Base-by-base conservation (phyloP, 345 rosid species). In the Hevea brasiliensis region DNA sequence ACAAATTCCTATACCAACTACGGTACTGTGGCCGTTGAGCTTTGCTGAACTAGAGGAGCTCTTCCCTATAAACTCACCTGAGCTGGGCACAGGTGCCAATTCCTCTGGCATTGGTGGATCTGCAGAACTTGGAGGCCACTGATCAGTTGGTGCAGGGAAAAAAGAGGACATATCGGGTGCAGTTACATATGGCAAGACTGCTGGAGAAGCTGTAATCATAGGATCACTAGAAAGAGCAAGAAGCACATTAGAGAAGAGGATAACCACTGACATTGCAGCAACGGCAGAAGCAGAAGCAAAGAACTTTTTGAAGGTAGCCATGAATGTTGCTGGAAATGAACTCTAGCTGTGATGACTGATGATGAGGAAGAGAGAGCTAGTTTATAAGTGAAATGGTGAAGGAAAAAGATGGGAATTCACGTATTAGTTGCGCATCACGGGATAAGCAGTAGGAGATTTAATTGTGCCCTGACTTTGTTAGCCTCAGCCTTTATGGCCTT, bases 91-190 rank as follows among this genome's bases (percentile, higher is more conserved):
- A 2, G 88, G 92, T 0, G 86, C 70, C 4, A 79, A 74, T 55
- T 85, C 77, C 51, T 79, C 85, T 32, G 90, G 37, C 4, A 4
- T 32, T 32, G 37, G 89, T 74, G 89, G 73, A 35, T 72, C 73
- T 3, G 88, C 83, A 11, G 84, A 59, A 42, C 54, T 54, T 4
- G 23, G 7, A 18, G 81, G 77, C 83, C 77, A 71, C 44, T 76
- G 54, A 21, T 76, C 64, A 17, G 61, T 61, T 15, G 88, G 84
- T 53, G 93, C 65, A 74, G 96, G 93, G 80, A 90, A 90, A 64
- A 90, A 90, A 0, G 91, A 81, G 24, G 91, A 88, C 89, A 83
- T 86, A 62, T 84, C 78, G 1, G 90, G 88, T 63, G 89, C 80
- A 79, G 61, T 82, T 11, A 68, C 77, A 32, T 84, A 77, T 7